Percentiles rank a stretch among this genome's conserved stretches.
Evolutionary conservation across 345 rosid genomes (phyloP).

Genomic region (Aquilaria yunnanensis): DNA sequence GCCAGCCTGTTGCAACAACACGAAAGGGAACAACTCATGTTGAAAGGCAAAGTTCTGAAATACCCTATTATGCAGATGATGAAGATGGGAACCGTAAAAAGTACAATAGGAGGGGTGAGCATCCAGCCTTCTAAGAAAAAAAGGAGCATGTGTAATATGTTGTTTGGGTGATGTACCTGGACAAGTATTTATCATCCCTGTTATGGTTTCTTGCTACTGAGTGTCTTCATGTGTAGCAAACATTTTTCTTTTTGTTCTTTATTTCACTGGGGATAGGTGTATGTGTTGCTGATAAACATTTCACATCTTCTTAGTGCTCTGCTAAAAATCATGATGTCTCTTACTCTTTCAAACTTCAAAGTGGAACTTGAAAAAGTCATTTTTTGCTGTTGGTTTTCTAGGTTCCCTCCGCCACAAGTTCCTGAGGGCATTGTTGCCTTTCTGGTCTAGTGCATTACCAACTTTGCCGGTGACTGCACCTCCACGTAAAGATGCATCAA

Average conservation of each 20-base stretch:
- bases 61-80: conserved; percentile 79
- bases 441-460: conserved; percentile 98
- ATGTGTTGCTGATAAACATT: too few relatives aligned
- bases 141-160: too few relatives aligned
- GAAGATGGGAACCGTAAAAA: conserved; percentile 85
- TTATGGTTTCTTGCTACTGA: too few relatives aligned
- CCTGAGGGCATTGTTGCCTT: conserved; percentile 88
- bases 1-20: conserved; percentile 81
- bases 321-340: too few relatives aligned
- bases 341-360: too few relatives aligned
- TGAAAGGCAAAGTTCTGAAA: conserved; percentile 81
- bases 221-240: too few relatives aligned
- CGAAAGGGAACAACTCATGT: conserved; percentile 62
- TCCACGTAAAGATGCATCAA: conserved; percentile 62
- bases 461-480: conserved; percentile 97
- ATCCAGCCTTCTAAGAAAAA: neutral
- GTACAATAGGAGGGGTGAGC: conserved; percentile 84
- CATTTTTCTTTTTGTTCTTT: neutral
- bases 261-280: neutral
- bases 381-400: conserved; percentile 21
- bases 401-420: conserved; percentile 88
- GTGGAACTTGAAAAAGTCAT: neutral
- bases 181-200: too few relatives aligned
- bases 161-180: too few relatives aligned
- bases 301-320: neutral